Base-by-base conservation (phyloP, 2,329 filamentous ascomycete genomes). In the Colletotrichum camelliae region DNA sequence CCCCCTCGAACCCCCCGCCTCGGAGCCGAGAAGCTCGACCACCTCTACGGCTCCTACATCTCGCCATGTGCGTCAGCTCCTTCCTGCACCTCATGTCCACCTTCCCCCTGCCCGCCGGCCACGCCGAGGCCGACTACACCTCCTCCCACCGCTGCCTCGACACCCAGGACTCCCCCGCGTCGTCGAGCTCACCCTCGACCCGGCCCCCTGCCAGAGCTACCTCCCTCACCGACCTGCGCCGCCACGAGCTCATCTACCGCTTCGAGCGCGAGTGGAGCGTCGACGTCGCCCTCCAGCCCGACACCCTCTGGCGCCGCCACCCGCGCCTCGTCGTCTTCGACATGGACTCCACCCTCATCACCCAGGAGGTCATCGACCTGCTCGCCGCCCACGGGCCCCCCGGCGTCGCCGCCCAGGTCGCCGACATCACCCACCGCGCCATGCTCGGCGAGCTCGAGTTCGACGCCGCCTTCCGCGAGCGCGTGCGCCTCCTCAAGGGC, bases 401-500 rank as follows among this genome's bases (percentile, higher is more conserved):
- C 3, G 95, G 95, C 68, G 90, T 97, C n/a, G 92, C 95, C 80
- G 92, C 92, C 69, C 88, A 94, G 80, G 96, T 99, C 52, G 94
- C 95, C 12, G 92, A 93, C 80, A 98, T 99, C 79, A 99, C 97
- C 0, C 93, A 94, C 75, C 94, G 96, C 39, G 96, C 97, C 43
- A 99, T 99, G 97, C 93, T 96, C 79, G 97, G 97, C 76, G 96
- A 98, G 87, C 89, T 98, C 43, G 96, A 98, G 83, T 99, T 99
- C 80, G 93, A 96, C 68, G 91, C 91, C 1, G 96, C 94, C 1
- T 92, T 99, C 81, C 92, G 93, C 74, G 95, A 94, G 83, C 91
- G 97, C 24, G 95, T 97, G 33, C 90, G 90, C 55, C 89, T 98
- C 58, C 90, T 99, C 55, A 94, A 93, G 80, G 96, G 96, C 37